Evolutionary conservation across 805 yeast species (phyloP).

Genomic region (Lipomyces kockii): DNA sequence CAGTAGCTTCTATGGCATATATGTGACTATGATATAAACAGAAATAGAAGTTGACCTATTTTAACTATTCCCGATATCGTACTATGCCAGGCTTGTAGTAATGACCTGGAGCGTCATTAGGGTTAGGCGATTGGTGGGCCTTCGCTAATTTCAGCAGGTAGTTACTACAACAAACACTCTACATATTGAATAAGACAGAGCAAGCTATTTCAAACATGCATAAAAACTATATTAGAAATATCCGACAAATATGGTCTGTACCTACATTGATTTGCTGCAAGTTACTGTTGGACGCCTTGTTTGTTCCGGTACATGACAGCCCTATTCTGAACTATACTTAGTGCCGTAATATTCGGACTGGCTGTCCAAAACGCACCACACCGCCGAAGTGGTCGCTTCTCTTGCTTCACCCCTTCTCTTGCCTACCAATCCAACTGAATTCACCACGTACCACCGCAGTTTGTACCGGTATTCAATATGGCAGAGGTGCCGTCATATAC

Average conservation of each 20-base stretch:
- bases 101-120: too few species aligned
- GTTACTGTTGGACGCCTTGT: neutral
- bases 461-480: conserved; percentile 14
- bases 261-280: neutral
- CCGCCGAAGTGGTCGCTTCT: neutral
- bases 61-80: neutral
- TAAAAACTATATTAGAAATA: too few species aligned
- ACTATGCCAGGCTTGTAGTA: too few species aligned
- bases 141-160: too few species aligned
- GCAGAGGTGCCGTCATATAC: conserved; percentile 36
- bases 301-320: neutral
- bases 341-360: neutral
- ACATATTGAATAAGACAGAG: too few species aligned
- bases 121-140: too few species aligned
- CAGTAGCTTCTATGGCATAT: neutral
- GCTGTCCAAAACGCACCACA: neutral
- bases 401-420: neutral
- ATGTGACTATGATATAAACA: neutral
- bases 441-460: neutral
- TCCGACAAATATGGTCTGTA: neutral
- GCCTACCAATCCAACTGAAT: neutral
- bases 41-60: neutral
- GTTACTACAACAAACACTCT: too few species aligned
- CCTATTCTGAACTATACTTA: neutral
- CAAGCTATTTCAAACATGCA: too few species aligned